Conservation (phyloP, 1,139 yeast genomes). For the Candida anutae region DNA sequence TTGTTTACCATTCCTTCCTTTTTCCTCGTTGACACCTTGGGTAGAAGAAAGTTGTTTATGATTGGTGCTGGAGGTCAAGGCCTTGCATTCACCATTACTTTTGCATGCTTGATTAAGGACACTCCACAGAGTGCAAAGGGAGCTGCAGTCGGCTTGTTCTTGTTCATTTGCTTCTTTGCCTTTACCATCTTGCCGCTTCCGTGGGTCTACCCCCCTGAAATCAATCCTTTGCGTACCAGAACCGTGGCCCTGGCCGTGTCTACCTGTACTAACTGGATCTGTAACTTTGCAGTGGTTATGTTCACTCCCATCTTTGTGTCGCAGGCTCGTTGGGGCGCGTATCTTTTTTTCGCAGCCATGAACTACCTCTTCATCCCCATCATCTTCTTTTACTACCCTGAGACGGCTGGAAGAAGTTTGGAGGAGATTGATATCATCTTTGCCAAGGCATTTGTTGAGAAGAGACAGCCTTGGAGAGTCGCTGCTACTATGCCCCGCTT, state of each 20-base stretch:
- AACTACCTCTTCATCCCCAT: slow-evolving; percentile 19
- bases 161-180: slow-evolving; percentile 20
- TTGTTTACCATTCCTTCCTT: slow-evolving; percentile 56
- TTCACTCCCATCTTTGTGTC: slow-evolving; percentile 45
- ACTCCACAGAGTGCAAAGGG: slow-evolving; percentile 32
- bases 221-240: slow-evolving; percentile 55
- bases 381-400: slow-evolving; percentile 24
- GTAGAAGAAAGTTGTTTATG: slow-evolving; percentile 56
- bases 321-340: slow-evolving; percentile 36
- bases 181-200: slow-evolving; percentile 33
- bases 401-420: slow-evolving; percentile 23
- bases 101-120: slow-evolving; percentile 32
- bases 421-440: slow-evolving; percentile 22
- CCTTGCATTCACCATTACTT: slow-evolving; percentile 30
- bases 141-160: slow-evolving; percentile 32
- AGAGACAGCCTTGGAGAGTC: slow-evolving; percentile 41
- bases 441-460: slow-evolving; percentile 34
- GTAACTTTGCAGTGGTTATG: slow-evolving; percentile 46
- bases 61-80: slow-evolving; percentile 45
- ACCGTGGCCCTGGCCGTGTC: slow-evolving; percentile 46
- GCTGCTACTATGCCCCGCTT: slow-evolving; percentile 45
- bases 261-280: slow-evolving; percentile 42
- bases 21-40: slow-evolving; percentile 55
- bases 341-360: slow-evolving; percentile 22
- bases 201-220: slow-evolving; percentile 57